Base-by-base conservation (phyloP, 2,329 filamentous ascomycete genomes). In the Microdochium trichocladiopsis region DNA sequence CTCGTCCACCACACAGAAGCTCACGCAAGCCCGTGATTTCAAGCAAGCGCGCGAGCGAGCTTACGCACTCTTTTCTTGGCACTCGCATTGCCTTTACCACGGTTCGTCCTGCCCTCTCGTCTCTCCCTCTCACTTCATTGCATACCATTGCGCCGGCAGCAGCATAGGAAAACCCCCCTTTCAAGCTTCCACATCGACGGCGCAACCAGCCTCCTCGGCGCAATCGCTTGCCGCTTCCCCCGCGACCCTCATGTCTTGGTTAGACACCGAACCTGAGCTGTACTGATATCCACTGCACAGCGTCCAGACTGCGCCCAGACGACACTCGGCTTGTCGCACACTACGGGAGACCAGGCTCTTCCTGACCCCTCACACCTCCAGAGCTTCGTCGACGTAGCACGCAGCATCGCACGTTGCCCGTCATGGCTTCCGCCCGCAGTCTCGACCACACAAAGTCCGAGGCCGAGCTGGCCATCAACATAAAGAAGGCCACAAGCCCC, bases 391-490 rank as follows among this genome's bases (percentile, higher is more conserved):
- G 5, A 45, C 6, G 22, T 9, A 16, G 14, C 41, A 23, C 41
- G 41, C 12, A 45, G 18, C 21, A 18, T 45, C 41, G 16, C 41
- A 21, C 9, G 16, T 18, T 18, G 41, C 41, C 52, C 58, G 57
- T 18, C 53, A 67, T 67, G 65, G 59, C 65, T 55, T 61, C 64
- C 11, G 60, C 60, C 47, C 65, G 65, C 53, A 66, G 59, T 54
- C 56, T 66, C 33, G 65, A 67, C 54, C 65, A 67, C 55, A 63
- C 65, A 24, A 67, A 84, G 66, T 84, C 83, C 64, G 84, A 88
- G 65, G 77, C 80, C 60, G 84, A 88, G 67, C 77, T 88, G 58
- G 77, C 82, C 54, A 80, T 87, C 69, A 85, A 85, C 69, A 87
- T 88, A 61, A 78, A 79, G 65, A 88, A 88, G 66, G 84, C 84